Evolutionary conservation across 352 stramenopile species (phyloP).

Genomic region (Phytophthora sojae): DNA sequence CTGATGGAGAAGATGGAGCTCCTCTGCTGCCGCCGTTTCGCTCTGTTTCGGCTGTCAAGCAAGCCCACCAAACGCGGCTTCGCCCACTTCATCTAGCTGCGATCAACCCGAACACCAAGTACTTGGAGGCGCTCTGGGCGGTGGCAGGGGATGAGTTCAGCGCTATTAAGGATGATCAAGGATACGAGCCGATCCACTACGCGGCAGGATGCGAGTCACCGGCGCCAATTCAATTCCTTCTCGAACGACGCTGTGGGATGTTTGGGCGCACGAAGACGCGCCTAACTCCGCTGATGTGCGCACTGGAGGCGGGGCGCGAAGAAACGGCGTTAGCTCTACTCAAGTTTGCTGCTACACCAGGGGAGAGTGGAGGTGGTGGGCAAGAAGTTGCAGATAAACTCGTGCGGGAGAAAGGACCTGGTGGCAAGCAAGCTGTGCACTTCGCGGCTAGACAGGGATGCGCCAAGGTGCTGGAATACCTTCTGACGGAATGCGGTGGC

Average conservation of each 20-base stretch:
- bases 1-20: slow-evolving; percentile 27
- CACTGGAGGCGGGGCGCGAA: slow-evolving; percentile 51
- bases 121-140: slow-evolving; percentile 69
- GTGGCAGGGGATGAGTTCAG: slow-evolving; percentile 57
- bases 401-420: slow-evolving; percentile 54
- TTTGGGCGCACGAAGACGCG: slow-evolving; percentile 67
- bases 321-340: slow-evolving; percentile 71
- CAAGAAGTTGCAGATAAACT: slow-evolving; percentile 59
- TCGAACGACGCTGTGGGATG: slow-evolving; percentile 64
- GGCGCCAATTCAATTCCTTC: slow-evolving; percentile 61
- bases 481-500: slow-evolving; percentile 48
- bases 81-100: slow-evolving; percentile 74
- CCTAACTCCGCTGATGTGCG: slow-evolving; percentile 72
- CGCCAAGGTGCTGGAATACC: slow-evolving; percentile 48
- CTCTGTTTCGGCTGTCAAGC: slow-evolving; percentile 72
- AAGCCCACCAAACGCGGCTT: slow-evolving; percentile 66
- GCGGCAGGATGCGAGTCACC: slow-evolving; percentile 63
- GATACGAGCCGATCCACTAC: slow-evolving; percentile 76
- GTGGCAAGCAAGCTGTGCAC: slow-evolving; percentile 68
- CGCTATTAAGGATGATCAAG: slow-evolving; percentile 62
- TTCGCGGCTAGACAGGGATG: slow-evolving; percentile 59
- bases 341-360: slow-evolving; percentile 30
- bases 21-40: slow-evolving; percentile 60
- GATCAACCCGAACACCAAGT: slow-evolving; percentile 79
- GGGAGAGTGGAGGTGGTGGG: slow-evolving; percentile 34